phyloP scores from a whole-genome alignment of 768 basidiomycete genomes.

The Holtermanniella nyarrowii region DNA sequence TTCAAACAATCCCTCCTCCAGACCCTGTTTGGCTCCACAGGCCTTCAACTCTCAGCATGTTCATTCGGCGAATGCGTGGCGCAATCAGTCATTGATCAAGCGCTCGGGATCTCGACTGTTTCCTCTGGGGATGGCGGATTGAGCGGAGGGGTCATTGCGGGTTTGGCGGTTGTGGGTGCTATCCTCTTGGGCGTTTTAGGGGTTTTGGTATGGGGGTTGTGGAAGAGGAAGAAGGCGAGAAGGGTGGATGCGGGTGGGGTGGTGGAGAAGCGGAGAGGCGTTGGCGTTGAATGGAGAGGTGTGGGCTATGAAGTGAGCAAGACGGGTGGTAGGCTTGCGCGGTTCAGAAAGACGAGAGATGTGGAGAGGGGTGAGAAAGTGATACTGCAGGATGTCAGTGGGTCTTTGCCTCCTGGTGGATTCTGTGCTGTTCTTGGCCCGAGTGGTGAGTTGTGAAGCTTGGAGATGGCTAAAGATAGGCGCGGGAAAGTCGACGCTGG shows the following conservation, averaged over 20 bases:
- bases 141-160: constrained; percentile 76
- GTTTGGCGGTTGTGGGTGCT: constrained; percentile 70
- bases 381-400: constrained; percentile 61
- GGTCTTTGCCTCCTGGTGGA: constrained; percentile 63
- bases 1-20: constrained; percentile 68
- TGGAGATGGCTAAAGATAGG: constrained; percentile 41
- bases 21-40: constrained; percentile 58
- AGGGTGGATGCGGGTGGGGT: constrained; percentile 41
- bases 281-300: constrained; percentile 57
- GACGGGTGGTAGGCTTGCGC: neutral
- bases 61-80: constrained; percentile 79
- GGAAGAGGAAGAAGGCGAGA: constrained; percentile 56
- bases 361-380: constrained; percentile 47
- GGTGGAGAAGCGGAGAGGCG: constrained; percentile 45
- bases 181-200: constrained; percentile 53
- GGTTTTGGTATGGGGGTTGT: constrained; percentile 55
- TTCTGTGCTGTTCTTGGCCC: constrained; percentile 90
- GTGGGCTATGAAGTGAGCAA: constrained; percentile 55
- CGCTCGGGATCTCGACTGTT: constrained; percentile 35
- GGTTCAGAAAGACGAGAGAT: constrained; percentile 16
- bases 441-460: constrained; percentile 50
- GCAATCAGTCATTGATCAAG: constrained; percentile 63
- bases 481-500: constrained; percentile 82
- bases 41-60: constrained; percentile 65
- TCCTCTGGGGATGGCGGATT: constrained; percentile 44